Conservation (phyloP, 2,329 filamentous ascomycete species). For the Scedosporium minutisporum region DNA sequence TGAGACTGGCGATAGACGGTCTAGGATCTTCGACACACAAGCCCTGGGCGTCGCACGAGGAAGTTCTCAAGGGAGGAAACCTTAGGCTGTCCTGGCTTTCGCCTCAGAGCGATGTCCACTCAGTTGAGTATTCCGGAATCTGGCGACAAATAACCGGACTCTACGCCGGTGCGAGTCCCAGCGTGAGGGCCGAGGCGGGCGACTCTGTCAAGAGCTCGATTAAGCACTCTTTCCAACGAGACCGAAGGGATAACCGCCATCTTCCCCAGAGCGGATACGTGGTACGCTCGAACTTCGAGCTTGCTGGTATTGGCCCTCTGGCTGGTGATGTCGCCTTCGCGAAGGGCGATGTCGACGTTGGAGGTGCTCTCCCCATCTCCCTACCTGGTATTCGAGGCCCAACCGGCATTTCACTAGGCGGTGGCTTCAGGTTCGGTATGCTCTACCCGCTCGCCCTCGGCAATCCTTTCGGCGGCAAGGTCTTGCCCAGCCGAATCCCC, state of each 20-base stretch:
- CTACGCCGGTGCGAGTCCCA: constrained; percentile 64
- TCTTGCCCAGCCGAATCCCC: constrained; percentile 69
- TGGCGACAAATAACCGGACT: constrained; percentile 88
- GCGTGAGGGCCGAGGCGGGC: constrained; percentile 74
- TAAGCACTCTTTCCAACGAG: constrained; percentile 69
- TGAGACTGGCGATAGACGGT: constrained; percentile 68
- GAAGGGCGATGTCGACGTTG: constrained; percentile 80
- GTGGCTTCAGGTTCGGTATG: constrained; percentile 69
- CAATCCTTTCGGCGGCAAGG: constrained; percentile 36
- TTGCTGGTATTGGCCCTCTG: constrained; percentile 80
- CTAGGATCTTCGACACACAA: constrained; percentile 80
- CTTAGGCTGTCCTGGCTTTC: constrained; percentile 69
- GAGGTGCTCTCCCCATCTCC: constrained; percentile 63
- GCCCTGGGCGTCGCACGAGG: constrained; percentile 88
- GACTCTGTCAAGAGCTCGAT: constrained; percentile 85
- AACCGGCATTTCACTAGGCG: constrained; percentile 74
- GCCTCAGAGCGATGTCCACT: constrained; percentile 56
- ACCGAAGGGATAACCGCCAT: constrained; percentile 75
- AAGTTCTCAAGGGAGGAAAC: constrained; percentile 69
- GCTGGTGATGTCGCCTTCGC: constrained; percentile 87
- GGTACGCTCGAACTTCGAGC: constrained; percentile 64
- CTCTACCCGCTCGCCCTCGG: constrained; percentile 71
- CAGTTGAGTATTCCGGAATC: constrained; percentile 67
- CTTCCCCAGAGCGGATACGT: constrained; percentile 77
- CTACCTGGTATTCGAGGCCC: constrained; percentile 58